These are phyloP conservation scores for Triticum turgidum DNA, from an alignment of 176 grass and related monocot species.

Conservation along the genomic window DNA sequence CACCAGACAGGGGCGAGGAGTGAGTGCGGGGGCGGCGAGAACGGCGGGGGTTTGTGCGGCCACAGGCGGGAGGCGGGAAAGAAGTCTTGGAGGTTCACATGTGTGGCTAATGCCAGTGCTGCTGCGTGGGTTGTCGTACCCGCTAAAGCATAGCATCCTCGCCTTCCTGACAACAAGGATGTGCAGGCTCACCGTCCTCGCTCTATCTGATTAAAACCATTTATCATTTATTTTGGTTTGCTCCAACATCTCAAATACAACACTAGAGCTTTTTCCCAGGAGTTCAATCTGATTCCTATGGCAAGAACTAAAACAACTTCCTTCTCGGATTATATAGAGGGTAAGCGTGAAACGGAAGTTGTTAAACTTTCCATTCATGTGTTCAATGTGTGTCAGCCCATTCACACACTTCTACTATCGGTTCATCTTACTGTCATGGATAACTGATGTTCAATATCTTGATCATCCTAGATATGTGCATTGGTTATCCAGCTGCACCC, in stretches of 20 bases:
- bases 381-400: background rate
- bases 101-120: too few relatives aligned
- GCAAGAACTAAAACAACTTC: background rate
- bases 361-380: background rate
- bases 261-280: background rate
- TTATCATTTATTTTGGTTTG: background rate
- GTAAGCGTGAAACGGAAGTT: background rate
- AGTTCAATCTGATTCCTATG: background rate
- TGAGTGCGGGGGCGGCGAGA: too few relatives aligned
- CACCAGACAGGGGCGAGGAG: too few relatives aligned
- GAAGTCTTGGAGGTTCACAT: too few relatives aligned
- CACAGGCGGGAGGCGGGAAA: too few relatives aligned
- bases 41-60: too few relatives aligned
- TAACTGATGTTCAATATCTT: background rate
- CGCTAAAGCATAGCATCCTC: too few relatives aligned
- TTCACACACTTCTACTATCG: background rate
- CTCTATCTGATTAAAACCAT: too few relatives aligned
- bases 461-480: too few relatives aligned
- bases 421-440: background rate
- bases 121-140: too few relatives aligned
- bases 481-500: too few relatives aligned
- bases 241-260: background rate
- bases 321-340: background rate
- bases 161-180: too few relatives aligned
- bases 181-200: background rate